phyloP scores from a whole-genome alignment of 2,329 filamentous ascomycete genomes.

The Trichoderma cornu-damae region DNA sequence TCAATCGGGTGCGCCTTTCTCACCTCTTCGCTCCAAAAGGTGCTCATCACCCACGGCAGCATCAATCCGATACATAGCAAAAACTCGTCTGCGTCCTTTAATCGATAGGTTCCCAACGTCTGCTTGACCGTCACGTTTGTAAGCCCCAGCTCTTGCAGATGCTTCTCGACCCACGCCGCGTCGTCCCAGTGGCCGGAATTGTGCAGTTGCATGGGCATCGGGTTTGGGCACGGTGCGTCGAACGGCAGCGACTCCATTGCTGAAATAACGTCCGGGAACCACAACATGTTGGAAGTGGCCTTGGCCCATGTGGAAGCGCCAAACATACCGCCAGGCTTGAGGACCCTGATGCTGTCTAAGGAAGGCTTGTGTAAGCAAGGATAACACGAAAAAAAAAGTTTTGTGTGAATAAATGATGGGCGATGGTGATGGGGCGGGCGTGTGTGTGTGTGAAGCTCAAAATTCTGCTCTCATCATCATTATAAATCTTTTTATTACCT shows the following conservation, averaged over 20 bases:
- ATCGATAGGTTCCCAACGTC: conserved; percentile 25
- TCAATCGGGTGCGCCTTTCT: conserved; percentile 32
- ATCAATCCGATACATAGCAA: conserved; percentile 35
- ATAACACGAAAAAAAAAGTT: too few species aligned
- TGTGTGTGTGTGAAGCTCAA: too few species aligned
- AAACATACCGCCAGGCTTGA: conserved; percentile 38
- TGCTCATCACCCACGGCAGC: conserved; percentile 35
- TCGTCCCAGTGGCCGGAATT: conserved; percentile 38
- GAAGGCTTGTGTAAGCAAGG: neutral
- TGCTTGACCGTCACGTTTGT: conserved; percentile 35
- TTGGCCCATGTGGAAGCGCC: conserved; percentile 37
- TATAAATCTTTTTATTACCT: conserved; percentile 20
- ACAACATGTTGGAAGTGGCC: conserved; percentile 30
- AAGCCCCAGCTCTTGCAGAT: conserved; percentile 36
- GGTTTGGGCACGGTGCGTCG: conserved; percentile 33
- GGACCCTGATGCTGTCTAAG: conserved; percentile 34
- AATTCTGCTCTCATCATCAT: too few species aligned
- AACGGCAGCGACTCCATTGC: conserved; percentile 41
- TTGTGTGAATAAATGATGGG: too few species aligned
- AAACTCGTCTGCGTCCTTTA: conserved; percentile 36
- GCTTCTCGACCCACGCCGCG: conserved; percentile 34
- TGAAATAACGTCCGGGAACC: conserved; percentile 35
- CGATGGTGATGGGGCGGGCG: neutral
- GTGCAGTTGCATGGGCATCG: conserved; percentile 38
- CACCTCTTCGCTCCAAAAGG: conserved; percentile 39